A percentile compares a stretch with the other conserved stretches of the same genome.
phyloP scores from a whole-genome alignment of 805 yeast genomes.

The Priceomyces castillae region DNA sequence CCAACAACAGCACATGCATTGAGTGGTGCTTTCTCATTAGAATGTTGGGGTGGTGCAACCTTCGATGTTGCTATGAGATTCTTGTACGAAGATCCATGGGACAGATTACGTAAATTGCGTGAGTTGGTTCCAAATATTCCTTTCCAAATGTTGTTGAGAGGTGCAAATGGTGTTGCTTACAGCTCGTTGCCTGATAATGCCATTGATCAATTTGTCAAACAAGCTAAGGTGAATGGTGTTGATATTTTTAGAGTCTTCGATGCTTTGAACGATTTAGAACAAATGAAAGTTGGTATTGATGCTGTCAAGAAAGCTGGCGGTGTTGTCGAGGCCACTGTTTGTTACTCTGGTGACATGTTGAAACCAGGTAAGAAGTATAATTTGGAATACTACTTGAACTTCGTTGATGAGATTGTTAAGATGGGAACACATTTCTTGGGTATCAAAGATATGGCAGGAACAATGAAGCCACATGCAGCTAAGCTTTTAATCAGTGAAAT shows the following conservation, averaged over 20 bases:
- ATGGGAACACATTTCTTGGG: slow-evolving; percentile 98
- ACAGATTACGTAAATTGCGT: slow-evolving; percentile 83
- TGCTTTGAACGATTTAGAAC: slow-evolving; percentile 95
- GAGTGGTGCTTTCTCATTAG: slow-evolving; percentile 88
- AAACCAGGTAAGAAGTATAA: slow-evolving; percentile 94
- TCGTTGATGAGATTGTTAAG: slow-evolving; percentile 78
- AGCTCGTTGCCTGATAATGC: slow-evolving; percentile 98
- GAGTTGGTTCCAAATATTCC: slow-evolving; percentile 95
- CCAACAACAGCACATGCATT: slow-evolving; percentile 90
- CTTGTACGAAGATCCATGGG: slow-evolving; percentile 99
- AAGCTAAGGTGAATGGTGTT: slow-evolving; percentile 94
- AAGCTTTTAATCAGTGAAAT: slow-evolving; percentile 71
- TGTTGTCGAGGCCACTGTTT: slow-evolving; percentile 96
- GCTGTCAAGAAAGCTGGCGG: slow-evolving; percentile 99
- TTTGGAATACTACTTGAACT: slow-evolving; percentile 79
- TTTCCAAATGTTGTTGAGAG: slow-evolving; percentile 98
- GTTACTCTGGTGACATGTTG: slow-evolving; percentile 99
- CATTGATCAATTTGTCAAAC: slow-evolving; percentile 91
- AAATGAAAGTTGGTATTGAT: slow-evolving; percentile 93
- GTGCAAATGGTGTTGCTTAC: slow-evolving; percentile 99
- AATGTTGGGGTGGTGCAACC: slow-evolving; percentile 99
- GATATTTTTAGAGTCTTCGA: slow-evolving; percentile 98
- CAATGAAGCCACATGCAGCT: slow-evolving; percentile 94
- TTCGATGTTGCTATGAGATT: slow-evolving; percentile 98
- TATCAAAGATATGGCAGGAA: slow-evolving; percentile 99